Evolutionary conservation across 2,329 filamentous ascomycete genomes (phyloP), one percentile per base, ranked within the genome.

Genomic region (Beauveria varroae): DNA sequence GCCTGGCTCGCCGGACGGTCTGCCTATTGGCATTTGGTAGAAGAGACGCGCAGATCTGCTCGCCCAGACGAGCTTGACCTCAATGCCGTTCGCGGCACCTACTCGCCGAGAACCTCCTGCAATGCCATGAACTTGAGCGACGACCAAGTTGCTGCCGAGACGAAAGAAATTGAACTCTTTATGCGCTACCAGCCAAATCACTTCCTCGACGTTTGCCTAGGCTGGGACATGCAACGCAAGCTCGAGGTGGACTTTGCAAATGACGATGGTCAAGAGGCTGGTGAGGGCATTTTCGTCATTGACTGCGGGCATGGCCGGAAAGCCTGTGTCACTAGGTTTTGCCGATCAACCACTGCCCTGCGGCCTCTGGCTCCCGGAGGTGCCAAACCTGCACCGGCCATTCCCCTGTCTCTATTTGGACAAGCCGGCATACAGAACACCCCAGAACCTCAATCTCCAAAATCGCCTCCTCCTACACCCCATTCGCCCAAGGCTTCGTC

Each of bases 141-240:
- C 66, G 83, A 86, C 20, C 90, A 96, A 70, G 78, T 93, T 64
- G 74, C 79, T 43, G 86, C 89, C 1, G 92, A 96, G 71, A 91
- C 91, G 1, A 82, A 82, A 54, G 91, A 96, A 72, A 91, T 96
- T 59, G 89, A 96, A 67, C 83, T 81, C 47, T 96, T 89, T 66
- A 73, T 96, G 20, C 78, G 78, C 0, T 86, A 88, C 67, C 87
- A 85, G 66, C 93, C 93, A 4, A 83, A 85, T 46, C 85, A 96
- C 67, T 96, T 96, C 71, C 86, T 87, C 24, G 87, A 86, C 68
- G 79, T 85, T 1, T 98, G 90, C 69, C 78, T 89, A 49, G 89
- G 89, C 2, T 98, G 95, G 93, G 90, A 98, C 69, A 98, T 98
- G 93, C 86, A 86, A 58, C 85, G 92, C 63, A 86, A 79, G 64